Evolutionary conservation across 2,329 filamentous ascomycete species (phyloP).

Genomic region (Scedosporium boydii): DNA sequence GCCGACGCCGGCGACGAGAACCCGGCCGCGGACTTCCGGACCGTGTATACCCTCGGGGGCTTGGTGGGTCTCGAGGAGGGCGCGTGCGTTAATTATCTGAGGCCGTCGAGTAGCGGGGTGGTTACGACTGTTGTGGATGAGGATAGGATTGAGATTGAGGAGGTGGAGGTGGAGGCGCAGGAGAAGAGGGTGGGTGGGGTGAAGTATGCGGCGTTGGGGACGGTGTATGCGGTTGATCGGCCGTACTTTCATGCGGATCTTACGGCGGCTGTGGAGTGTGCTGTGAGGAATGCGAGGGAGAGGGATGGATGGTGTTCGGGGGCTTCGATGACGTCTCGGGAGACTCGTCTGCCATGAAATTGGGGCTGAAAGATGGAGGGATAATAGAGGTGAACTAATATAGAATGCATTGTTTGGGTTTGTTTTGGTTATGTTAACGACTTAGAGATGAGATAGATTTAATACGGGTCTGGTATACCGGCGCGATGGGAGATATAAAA

Average conservation of each 20-base stretch:
- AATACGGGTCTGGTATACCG: too few species aligned
- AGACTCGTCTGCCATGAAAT: background rate
- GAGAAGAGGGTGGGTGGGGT: background rate
- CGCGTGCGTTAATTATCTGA: constrained; percentile 9
- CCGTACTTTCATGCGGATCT: constrained; percentile 45
- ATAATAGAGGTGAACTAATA: too few species aligned
- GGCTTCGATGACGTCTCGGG: background rate
- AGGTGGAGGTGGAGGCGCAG: constrained; percentile 15
- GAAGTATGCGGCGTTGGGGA: constrained; percentile 16
- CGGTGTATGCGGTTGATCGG: constrained; percentile 36
- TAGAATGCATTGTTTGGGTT: background rate
- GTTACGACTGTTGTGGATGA: constrained; percentile 11
- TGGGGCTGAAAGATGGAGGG: background rate
- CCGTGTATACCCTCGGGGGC: background rate
- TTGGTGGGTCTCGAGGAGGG: constrained; percentile 16
- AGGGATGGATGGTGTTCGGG: background rate
- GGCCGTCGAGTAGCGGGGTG: constrained; percentile 12
- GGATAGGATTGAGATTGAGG: constrained; percentile 18
- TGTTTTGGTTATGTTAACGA: background rate
- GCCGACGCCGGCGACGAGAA: constrained; percentile 14
- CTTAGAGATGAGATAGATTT: too few species aligned
- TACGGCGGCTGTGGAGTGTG: constrained; percentile 36
- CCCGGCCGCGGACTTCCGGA: constrained; percentile 26
- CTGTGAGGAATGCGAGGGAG: constrained; percentile 22
- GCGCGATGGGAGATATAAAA: too few species aligned